These are phyloP conservation scores for Phytophthora sojae DNA, from an alignment of 352 stramenopile species.

Conservation along the genomic window DNA sequence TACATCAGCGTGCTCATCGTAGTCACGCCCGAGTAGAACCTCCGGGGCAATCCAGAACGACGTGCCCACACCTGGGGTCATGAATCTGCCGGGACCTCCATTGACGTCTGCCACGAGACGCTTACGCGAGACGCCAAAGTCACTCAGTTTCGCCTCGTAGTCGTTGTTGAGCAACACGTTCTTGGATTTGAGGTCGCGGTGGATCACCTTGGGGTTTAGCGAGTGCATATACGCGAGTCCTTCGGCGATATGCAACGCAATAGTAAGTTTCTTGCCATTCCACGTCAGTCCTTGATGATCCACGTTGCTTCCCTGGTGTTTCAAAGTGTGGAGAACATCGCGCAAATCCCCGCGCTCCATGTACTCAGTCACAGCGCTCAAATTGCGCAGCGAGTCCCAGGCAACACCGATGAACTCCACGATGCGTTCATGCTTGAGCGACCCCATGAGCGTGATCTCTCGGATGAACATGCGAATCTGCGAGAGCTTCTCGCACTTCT, in stretches of 20 bases:
- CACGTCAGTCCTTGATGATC: slow-evolving; percentile 46
- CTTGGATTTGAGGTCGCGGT: slow-evolving; percentile 84
- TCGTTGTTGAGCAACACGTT: slow-evolving; percentile 74
- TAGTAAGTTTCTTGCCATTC: slow-evolving; percentile 56
- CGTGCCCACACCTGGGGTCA: slow-evolving; percentile 56
- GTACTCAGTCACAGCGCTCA: slow-evolving; percentile 72
- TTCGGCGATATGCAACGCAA: slow-evolving; percentile 72
- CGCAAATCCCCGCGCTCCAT: slow-evolving; percentile 79
- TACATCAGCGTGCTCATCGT: slow-evolving; percentile 53
- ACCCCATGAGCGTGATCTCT: slow-evolving; percentile 75
- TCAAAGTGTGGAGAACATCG: slow-evolving; percentile 58
- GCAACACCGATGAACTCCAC: slow-evolving; percentile 76
- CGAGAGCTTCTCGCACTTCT: slow-evolving; percentile 40
- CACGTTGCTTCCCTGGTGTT: slow-evolving; percentile 34
- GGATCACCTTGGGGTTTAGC: slow-evolving; percentile 69
- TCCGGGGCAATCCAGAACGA: slow-evolving; percentile 60
- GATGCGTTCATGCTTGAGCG: slow-evolving; percentile 67
- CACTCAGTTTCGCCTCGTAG: slow-evolving; percentile 75
- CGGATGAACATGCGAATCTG: slow-evolving; percentile 51
- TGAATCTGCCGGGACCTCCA: slow-evolving; percentile 50
- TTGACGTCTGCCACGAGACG: slow-evolving; percentile 22
- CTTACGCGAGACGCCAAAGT: slow-evolving; percentile 78
- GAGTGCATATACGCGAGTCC: slow-evolving; percentile 78
- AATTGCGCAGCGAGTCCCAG: slow-evolving; percentile 65
- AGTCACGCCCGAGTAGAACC: slow-evolving; percentile 48